Percentiles rank a stretch among this genome's conserved stretches.
phyloP scores from a whole-genome alignment of 768 basidiomycete genomes.

The Pleurotus sapidus region DNA sequence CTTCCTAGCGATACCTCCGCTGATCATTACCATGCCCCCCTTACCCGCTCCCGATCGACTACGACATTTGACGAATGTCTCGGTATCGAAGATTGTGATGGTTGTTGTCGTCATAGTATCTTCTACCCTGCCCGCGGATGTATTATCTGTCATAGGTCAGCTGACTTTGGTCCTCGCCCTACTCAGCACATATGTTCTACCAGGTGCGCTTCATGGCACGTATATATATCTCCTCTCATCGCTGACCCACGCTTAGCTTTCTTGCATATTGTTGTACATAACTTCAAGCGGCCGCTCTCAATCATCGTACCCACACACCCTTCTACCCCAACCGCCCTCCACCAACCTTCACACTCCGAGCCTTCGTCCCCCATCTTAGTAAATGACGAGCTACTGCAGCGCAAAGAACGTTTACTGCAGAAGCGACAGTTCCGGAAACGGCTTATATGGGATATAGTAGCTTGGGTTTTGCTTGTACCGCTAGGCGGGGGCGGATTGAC shows the following conservation, averaged over 20 bases:
- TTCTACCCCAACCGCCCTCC: conserved; percentile 28
- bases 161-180: conserved; percentile 49
- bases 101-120: conserved; percentile 40
- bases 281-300: conserved; percentile 78
- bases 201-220: conserved; percentile 36
- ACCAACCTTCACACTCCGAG: conserved; percentile 18
- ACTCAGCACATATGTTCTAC: conserved; percentile 57
- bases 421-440: conserved; percentile 66
- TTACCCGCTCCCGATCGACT: conserved; percentile 42
- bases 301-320: conserved; percentile 65
- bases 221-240: not conserved
- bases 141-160: conserved; percentile 42
- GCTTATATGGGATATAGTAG: conserved; percentile 80
- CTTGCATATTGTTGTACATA: conserved; percentile 78
- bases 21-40: conserved; percentile 54
- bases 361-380: conserved; percentile 17
- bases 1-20: conserved; percentile 57
- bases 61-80: conserved; percentile 38
- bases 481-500: conserved; percentile 51
- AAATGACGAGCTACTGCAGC: conserved; percentile 71
- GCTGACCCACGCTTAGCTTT: conserved; percentile 40
- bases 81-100: conserved; percentile 42
- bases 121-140: conserved; percentile 38
- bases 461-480: conserved; percentile 70
- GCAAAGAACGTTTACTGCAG: conserved; percentile 86